Percentiles rank a stretch among this genome's conserved stretches.
phyloP scores from a whole-genome alignment of 805 yeast species.

The Starmerella kuoi region DNA sequence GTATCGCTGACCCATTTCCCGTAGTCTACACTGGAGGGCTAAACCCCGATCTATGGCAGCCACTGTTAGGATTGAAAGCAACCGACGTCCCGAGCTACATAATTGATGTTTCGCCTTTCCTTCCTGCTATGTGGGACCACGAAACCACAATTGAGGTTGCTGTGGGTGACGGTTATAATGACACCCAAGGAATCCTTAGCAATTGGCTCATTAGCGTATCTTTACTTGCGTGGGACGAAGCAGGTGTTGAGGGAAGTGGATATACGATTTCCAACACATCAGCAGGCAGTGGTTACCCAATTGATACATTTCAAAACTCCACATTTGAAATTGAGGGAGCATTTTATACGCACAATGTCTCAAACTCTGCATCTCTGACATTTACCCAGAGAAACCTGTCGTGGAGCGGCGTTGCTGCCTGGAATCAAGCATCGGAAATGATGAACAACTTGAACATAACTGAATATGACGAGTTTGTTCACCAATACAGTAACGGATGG shows the following conservation, averaged over 20 bases:
- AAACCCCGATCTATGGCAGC: conserved; percentile 69
- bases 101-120: conserved; percentile 54
- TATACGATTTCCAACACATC: no score
- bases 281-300: not conserved
- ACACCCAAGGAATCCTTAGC: conserved; percentile 11
- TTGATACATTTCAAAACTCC: not conserved
- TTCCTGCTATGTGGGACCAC: conserved; percentile 52
- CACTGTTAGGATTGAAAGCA: conserved; percentile 63
- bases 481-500: conserved; percentile 5
- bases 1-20: conserved; percentile 54
- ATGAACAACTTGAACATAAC: conserved; percentile 1
- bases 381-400: not conserved
- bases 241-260: conserved; percentile 22
- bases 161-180: conserved; percentile 30
- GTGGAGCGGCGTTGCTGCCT: not conserved
- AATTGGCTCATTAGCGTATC: conserved; percentile 26
- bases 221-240: conserved; percentile 25
- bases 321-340: conserved; percentile 3
- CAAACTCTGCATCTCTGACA: conserved; percentile 2
- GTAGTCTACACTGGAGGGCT: conserved; percentile 70
- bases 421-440: conserved; percentile 7
- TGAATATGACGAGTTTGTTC: not conserved
- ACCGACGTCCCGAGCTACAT: conserved; percentile 60
- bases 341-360: not conserved
- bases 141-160: conserved; percentile 38